phyloP scores from a whole-genome alignment of 768 basidiomycete genomes.

The Phylloporus sp. region DNA sequence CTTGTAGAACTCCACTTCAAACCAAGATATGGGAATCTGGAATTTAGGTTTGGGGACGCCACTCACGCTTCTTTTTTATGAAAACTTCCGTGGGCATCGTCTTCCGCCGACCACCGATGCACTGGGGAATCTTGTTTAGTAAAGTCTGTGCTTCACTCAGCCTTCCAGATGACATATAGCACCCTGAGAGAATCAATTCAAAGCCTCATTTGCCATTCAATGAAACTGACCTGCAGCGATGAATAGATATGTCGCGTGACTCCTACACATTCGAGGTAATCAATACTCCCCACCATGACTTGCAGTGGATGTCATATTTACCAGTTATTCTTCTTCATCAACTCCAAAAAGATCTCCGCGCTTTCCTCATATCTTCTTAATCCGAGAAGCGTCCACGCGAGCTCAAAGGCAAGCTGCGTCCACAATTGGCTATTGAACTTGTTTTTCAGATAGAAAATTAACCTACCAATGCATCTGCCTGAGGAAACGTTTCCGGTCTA shows the following conservation, averaged over 20 bases:
- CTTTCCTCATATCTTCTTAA: constrained; percentile 63
- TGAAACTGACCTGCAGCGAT: constrained; percentile 59
- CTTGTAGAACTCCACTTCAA: constrained; percentile 68
- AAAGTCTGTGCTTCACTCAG: constrained; percentile 56
- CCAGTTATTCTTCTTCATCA: constrained; percentile 72
- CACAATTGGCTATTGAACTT: background rate
- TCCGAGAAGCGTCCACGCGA: constrained; percentile 71
- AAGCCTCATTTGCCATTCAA: background rate
- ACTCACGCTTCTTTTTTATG: constrained; percentile 72
- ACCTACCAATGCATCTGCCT: constrained; percentile 67
- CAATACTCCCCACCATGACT: background rate
- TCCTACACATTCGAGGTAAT: constrained; percentile 40
- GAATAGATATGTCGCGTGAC: constrained; percentile 76
- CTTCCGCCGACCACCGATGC: constrained; percentile 61
- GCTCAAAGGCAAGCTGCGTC: constrained; percentile 65
- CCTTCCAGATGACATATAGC: constrained; percentile 56
- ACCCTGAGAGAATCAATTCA: constrained; percentile 39
- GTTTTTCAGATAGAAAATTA: background rate
- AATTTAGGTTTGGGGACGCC: background rate
- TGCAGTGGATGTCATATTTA: constrained; percentile 21
- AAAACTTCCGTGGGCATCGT: constrained; percentile 72
- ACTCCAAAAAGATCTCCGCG: constrained; percentile 58
- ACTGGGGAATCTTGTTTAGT: constrained; percentile 56
- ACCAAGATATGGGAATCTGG: background rate
- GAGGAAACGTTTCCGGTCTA: constrained; percentile 53